Evolutionary conservation across 371 early-diverging fungal species (phyloP).

Genomic region (Mucor sp.): DNA sequence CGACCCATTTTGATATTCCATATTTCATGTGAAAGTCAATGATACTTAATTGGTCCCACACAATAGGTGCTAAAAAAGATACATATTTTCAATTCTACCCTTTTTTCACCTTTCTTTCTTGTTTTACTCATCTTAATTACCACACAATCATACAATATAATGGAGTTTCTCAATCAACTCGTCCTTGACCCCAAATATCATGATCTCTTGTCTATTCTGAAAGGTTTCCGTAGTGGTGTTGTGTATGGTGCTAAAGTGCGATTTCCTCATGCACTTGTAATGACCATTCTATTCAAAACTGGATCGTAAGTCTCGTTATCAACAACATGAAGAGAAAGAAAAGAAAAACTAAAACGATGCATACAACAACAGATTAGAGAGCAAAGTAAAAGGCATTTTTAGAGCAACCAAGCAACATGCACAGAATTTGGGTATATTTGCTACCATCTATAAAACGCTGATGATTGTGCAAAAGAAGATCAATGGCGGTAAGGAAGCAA

Average conservation of each 20-base stretch:
- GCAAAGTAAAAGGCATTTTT: constrained; percentile 76
- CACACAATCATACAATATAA: constrained; percentile 3
- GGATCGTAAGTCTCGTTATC: constrained; percentile 65
- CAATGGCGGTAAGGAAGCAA: constrained; percentile 74
- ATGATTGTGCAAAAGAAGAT: constrained; percentile 74
- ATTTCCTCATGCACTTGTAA: constrained; percentile 97
- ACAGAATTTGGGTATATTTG: constrained; percentile 88
- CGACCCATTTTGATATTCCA: background rate
- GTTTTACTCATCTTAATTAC: background rate
- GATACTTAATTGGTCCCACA: constrained; percentile 9
- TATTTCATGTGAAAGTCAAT: constrained; percentile 18
- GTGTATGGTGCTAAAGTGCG: constrained; percentile 97
- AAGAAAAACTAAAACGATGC: background rate
- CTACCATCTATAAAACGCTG: constrained; percentile 90
- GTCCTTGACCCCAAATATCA: constrained; percentile 75
- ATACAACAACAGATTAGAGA: constrained; percentile 50
- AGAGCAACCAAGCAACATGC: constrained; percentile 92
- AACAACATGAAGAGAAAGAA: background rate
- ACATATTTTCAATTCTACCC: background rate
- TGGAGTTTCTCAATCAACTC: constrained; percentile 55
- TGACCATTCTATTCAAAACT: constrained; percentile 93
- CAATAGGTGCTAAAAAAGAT: background rate
- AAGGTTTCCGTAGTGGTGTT: constrained; percentile 94
- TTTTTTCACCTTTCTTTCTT: background rate
- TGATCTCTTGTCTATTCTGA: constrained; percentile 84